phyloP scores from a whole-genome alignment of 2,329 filamentous ascomycete species.

The Fusarium floridanum region DNA sequence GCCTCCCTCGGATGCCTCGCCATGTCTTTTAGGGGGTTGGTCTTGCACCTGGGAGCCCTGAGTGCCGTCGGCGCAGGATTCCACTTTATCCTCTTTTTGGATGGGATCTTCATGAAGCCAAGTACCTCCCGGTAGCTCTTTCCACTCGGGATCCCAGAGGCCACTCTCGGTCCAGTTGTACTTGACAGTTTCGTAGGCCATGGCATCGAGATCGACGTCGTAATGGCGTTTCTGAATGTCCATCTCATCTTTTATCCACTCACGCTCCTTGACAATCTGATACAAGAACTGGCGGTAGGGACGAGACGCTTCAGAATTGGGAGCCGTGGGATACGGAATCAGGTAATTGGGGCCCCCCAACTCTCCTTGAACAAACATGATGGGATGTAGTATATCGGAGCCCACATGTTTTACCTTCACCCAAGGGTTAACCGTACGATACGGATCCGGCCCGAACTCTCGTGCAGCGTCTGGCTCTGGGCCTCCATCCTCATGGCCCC shows the following conservation, averaged over 20 bases:
- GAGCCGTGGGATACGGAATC: constrained; percentile 5
- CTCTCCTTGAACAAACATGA: neutral
- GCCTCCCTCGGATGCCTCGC: neutral
- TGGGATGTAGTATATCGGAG: too few species aligned
- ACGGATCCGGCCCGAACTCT: neutral
- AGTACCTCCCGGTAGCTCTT: neutral
- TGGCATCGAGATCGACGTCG: constrained; percentile 5
- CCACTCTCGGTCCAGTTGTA: neutral
- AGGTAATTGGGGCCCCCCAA: neutral
- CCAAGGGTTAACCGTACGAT: neutral
- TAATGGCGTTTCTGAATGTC: neutral
- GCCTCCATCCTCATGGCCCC: constrained; percentile 9
- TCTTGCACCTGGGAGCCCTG: neutral
- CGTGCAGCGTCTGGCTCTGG: neutral
- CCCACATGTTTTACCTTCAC: too few species aligned
- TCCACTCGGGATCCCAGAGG: neutral
- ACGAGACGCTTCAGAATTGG: constrained; percentile 27
- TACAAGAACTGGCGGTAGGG: constrained; percentile 31
- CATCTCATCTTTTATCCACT: constrained; percentile 24
- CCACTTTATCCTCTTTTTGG: neutral
- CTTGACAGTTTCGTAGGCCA: constrained; percentile 24
- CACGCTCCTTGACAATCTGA: constrained; percentile 26
- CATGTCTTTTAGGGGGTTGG: neutral
- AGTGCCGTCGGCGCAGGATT: neutral
- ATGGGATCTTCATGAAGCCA: neutral